Base-by-base conservation (phyloP, 169 alveolate genomes). In the Plasmodium gonderi region DNA sequence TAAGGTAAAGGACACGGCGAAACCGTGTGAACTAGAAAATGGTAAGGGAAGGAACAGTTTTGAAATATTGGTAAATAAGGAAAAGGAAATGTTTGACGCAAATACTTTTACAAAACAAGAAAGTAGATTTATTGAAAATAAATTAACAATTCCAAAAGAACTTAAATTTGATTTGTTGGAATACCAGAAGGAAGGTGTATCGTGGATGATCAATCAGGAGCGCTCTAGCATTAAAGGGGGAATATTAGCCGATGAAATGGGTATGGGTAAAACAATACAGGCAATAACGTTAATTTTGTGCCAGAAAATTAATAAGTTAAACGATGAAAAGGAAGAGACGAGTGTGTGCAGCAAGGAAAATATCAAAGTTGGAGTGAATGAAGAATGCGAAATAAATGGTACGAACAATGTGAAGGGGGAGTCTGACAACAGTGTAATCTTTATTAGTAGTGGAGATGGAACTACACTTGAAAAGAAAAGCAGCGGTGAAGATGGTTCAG, bases 201-300 rank as follows among this genome's bases (percentile, higher is more conserved):
- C 96, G 4, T 96, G 97, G 97, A 94, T 96, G 96, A 92, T 91
- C 40, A 83, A 94, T 23, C 97, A 96, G 69, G 97, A 96, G 67
- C 91, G 67, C 72, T 95, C 96, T n/a, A 81, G 74, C 3, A 81
- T 94, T 14, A 95, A 91, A 80, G 97, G 97, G 47, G 96, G 96
- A 0, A 94, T 97, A 31, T 81, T 97, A 17, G 98, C 98, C 1
- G 98, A 97, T 93, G 98, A 97, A 79, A 97, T 97, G 98, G 98
- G 98, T 2, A 94, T 97, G 97, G 98, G 97, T 2, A 96, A 95
- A 91, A 94, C 96, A n/a, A 96, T 93, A 51, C 96, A 94, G 76
- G 95, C 96, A 17, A 92, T 94, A 2, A 91, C 96, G 40, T 72
- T 94, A 77, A 74, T 95, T 9, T 68, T 92, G 42, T 94, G 90